Percentiles rank a stretch among this genome's conserved stretches.
Evolutionary conservation across 495 filamentous ascomycete species (phyloP).

Genomic region (Penicillium flavigenum): DNA sequence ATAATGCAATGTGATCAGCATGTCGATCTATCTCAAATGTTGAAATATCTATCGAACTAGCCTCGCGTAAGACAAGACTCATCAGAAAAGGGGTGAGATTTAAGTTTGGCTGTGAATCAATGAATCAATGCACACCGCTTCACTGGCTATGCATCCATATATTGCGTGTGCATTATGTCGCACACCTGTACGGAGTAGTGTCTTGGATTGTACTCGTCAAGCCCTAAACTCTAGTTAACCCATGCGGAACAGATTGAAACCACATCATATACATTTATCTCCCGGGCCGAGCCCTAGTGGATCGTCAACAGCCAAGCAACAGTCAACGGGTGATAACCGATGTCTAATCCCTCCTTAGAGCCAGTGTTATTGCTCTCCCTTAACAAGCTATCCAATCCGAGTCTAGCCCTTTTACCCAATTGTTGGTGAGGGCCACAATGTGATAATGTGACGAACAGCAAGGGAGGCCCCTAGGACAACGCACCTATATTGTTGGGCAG

Average conservation of each 20-base stretch:
- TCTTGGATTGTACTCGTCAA: too few relatives aligned
- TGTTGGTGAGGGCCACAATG: background rate
- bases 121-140: constrained; percentile 12
- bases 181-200: too few relatives aligned
- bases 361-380: background rate
- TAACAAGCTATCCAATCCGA: background rate
- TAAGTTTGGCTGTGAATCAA: constrained; percentile 3
- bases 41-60: background rate
- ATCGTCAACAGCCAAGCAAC: too few relatives aligned
- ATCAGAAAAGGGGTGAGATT: background rate
- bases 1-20: background rate
- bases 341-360: background rate
- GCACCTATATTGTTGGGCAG: background rate
- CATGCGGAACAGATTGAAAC: too few relatives aligned
- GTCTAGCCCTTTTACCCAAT: background rate
- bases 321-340: background rate
- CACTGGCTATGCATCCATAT: background rate
- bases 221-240: too few relatives aligned
- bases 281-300: constrained; percentile 1
- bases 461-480: background rate
- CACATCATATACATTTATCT: background rate
- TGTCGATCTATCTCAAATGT: background rate
- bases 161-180: too few relatives aligned
- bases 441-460: background rate
- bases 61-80: background rate